A percentile compares a stretch with the other conserved stretches of the same genome.
Evolutionary conservation across 2,329 filamentous ascomycete species (phyloP).

Genomic region (Colletotrichum musicola): DNA sequence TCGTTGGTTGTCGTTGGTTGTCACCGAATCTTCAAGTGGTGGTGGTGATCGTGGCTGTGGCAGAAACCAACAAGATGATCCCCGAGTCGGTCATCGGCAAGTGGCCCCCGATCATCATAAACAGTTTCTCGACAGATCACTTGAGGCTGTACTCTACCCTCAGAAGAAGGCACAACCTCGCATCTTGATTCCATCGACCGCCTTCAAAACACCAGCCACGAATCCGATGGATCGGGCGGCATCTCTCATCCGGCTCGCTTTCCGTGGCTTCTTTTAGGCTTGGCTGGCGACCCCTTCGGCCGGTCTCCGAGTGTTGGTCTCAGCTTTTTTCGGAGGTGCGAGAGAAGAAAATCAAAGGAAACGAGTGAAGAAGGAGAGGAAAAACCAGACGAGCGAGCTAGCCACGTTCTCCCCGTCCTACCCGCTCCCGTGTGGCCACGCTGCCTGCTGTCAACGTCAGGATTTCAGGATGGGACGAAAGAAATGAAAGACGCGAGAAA

Average conservation of each 20-base stretch:
- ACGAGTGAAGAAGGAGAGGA: background rate
- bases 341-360: background rate
- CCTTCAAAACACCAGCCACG: background rate
- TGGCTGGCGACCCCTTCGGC: constrained; percentile 18
- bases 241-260: background rate
- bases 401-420: constrained; percentile 16
- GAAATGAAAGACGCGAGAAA: background rate
- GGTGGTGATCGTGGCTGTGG: constrained; percentile 6
- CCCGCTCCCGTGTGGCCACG: constrained; percentile 4
- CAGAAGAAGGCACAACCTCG: no score
- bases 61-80: background rate
- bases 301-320: constrained; percentile 27
- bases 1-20: no score
- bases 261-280: constrained; percentile 19
- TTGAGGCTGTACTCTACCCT: constrained; percentile 6
- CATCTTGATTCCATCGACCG: background rate
- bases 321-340: background rate
- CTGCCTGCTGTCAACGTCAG: constrained; percentile 31
- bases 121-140: background rate
- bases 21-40: no score
- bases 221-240: background rate
- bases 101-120: constrained; percentile 22
- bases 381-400: constrained; percentile 23
- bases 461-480: constrained; percentile 34
- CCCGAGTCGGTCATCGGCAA: constrained; percentile 8